Evolutionary conservation across 2,329 filamentous ascomycete species (phyloP).

Genomic region (Fusarium luffae): DNA sequence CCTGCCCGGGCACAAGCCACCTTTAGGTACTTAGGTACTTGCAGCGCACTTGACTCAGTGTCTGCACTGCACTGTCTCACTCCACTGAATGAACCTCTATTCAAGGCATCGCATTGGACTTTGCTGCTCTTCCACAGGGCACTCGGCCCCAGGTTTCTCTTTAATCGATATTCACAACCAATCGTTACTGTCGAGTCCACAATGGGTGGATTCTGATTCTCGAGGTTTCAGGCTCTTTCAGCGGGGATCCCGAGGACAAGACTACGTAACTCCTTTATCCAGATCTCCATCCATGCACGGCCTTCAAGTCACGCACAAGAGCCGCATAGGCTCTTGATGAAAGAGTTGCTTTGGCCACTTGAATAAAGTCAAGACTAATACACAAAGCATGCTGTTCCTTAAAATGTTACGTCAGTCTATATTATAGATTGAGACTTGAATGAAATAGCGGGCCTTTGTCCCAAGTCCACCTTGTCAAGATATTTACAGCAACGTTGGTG

Average conservation of each 20-base stretch:
- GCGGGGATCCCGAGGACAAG: constrained; percentile 6
- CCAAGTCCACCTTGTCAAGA: not conserved
- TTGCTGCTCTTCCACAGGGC: constrained; percentile 1
- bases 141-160: constrained; percentile 7
- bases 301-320: constrained; percentile 11
- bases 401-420: not conserved
- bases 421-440: not conserved
- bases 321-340: not conserved
- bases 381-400: not conserved
- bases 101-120: not conserved
- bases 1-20: constrained; percentile 28
- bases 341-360: not conserved
- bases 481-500: not conserved
- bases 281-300: not conserved
- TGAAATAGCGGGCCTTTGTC: not conserved
- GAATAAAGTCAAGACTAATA: not conserved
- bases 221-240: constrained; percentile 13
- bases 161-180: not conserved
- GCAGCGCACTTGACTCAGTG: constrained; percentile 35
- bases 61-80: constrained; percentile 17
- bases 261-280: not conserved
- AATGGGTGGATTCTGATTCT: not conserved
- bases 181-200: constrained; percentile 4
- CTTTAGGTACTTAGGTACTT: not conserved
- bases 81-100: constrained; percentile 8